phyloP scores from a whole-genome alignment of 352 stramenopile species.

The Phytophthora ohioensis region DNA sequence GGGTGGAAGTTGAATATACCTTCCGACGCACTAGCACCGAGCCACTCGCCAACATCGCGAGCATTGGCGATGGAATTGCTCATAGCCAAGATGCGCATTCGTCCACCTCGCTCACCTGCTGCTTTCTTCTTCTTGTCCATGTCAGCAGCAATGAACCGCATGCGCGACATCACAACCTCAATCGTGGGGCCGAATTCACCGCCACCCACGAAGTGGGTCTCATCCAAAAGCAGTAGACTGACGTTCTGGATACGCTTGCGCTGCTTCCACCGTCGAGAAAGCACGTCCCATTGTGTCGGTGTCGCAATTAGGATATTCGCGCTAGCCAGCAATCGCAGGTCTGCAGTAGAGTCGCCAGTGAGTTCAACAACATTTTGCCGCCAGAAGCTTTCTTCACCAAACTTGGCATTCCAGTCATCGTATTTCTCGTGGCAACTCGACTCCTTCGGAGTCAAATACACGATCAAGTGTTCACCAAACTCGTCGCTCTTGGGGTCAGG shows the following conservation, averaged over 20 bases:
- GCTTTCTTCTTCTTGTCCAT: constrained; percentile 78
- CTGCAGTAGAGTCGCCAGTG: constrained; percentile 94
- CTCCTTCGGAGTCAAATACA: constrained; percentile 95
- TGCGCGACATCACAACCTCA: constrained; percentile 98
- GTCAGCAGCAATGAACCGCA: constrained; percentile 96
- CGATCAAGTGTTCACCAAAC: constrained; percentile 82
- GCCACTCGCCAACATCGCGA: constrained; percentile 98
- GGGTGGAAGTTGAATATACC: constrained; percentile 82
- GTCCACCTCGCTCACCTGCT: constrained; percentile 37
- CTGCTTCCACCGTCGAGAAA: constrained; percentile 97
- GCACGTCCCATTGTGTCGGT: constrained; percentile 96
- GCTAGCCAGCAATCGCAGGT: constrained; percentile 93
- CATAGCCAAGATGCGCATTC: constrained; percentile 95
- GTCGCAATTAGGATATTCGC: constrained; percentile 95
- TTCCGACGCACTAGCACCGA: constrained; percentile 93
- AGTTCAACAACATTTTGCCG: constrained; percentile 91
- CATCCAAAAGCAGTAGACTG: constrained; percentile 96
- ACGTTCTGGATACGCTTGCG: constrained; percentile 96
- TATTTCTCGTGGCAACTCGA: constrained; percentile 71
- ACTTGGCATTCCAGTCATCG: constrained; percentile 88
- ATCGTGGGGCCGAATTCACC: constrained; percentile 92
- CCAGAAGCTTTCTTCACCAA: constrained; percentile 82
- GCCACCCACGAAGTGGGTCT: constrained; percentile 97
- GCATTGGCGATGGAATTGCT: constrained; percentile 98
- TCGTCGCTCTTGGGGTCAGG: constrained; percentile 64